Base-by-base conservation (phyloP, 805 yeast species). In the Brettanomyces sp. region DNA sequence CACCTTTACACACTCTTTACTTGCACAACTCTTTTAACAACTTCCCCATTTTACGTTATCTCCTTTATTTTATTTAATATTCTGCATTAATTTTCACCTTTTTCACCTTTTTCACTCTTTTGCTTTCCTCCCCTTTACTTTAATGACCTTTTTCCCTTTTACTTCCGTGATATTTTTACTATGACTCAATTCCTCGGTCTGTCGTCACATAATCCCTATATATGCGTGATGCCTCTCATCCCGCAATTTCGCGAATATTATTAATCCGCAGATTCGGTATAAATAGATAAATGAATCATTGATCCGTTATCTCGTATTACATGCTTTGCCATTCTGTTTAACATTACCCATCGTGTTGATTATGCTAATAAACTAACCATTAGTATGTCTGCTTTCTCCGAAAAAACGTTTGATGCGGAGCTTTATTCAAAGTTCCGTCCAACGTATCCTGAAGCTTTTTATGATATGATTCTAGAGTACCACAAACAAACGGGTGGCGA, bases 341-440 rank as follows among this genome's bases (percentile, higher is more conserved):
- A 2, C 18, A 1, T 18, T 18, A 18, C 18, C 18, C 18, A 18
- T 18, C 18, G 18, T 18, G 18, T 18, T 18, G 18, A 18, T 18
- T 18, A 18, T 18, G 18, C 2, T 18, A 18, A 18, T 18, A 2
- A 18, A 18, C 2, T 18, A 18, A 18, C 18, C 1, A 28, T 9
- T 28, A 28, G 7, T 7, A 85, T 85, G 91, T 66, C 90, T 0
- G 74, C 85, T 1, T 85, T 78, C 57, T 69, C 86, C 1, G 74
- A 73, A 4, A 45, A 62, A 3, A 59, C 66, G 14, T 85, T 80
- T 58, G 64, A 76, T 45, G 70, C 86, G 1, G 55, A 65, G 5
- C 65, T 64, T 23, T 87, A 87, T 62, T 66, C 72, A 30, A 58
- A 64, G 33, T 77, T 77, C 47, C 66, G 96, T 43, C 95, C 95